A percentile compares a stretch with the other conserved stretches of the same genome.
These are phyloP conservation scores for Centella asiatica DNA, from an alignment of 129 eudicot genomes.

Conservation along the genomic window DNA sequence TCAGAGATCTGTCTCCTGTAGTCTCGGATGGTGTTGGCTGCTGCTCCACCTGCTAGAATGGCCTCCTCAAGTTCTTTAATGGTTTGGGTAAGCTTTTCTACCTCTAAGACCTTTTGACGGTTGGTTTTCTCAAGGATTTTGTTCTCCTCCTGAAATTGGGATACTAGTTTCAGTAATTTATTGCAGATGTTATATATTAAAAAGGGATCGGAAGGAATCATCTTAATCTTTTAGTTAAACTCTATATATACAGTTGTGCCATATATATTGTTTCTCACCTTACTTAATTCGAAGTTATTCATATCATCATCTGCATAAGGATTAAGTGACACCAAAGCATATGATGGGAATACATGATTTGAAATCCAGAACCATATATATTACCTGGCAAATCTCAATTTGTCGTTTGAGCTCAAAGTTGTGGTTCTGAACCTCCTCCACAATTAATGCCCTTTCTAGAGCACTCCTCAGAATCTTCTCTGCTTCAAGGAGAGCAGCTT, in stretches of 20 bases:
- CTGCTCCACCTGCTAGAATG: slow-evolving; percentile 79
- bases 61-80: slow-evolving; percentile 93
- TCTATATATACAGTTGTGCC: too few relatives aligned
- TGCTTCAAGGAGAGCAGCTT: slow-evolving; percentile 85
- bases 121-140: slow-evolving; percentile 76
- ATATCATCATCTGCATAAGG: too few relatives aligned
- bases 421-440: slow-evolving; percentile 89
- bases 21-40: slow-evolving; percentile 72
- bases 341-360: too few relatives aligned
- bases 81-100: slow-evolving; percentile 78
- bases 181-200: too few relatives aligned
- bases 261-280: too few relatives aligned
- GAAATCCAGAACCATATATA: too few relatives aligned
- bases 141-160: slow-evolving; percentile 64
- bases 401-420: slow-evolving; percentile 75
- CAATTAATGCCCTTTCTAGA: slow-evolving; percentile 76
- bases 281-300: too few relatives aligned
- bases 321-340: too few relatives aligned
- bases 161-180: neutral
- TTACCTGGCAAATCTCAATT: slow-evolving; percentile 82
- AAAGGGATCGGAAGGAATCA: too few relatives aligned
- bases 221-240: too few relatives aligned
- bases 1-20: slow-evolving; percentile 59
- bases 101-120: slow-evolving; percentile 83
- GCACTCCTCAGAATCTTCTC: slow-evolving; percentile 85